Evolutionary conservation across 176 grass and related monocot genomes (phyloP).

Genomic region (Lolium rigidum): DNA sequence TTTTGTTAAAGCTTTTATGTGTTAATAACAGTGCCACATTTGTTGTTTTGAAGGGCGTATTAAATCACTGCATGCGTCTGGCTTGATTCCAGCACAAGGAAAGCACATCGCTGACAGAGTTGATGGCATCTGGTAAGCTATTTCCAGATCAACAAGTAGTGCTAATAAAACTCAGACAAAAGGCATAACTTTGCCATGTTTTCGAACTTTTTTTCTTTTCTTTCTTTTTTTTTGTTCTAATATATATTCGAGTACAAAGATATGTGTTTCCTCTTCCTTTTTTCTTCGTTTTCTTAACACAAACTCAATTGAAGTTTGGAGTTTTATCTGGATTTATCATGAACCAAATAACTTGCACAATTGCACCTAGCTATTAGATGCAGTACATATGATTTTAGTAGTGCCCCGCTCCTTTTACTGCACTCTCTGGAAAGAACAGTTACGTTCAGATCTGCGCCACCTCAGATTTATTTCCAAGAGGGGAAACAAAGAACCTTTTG

Average conservation of each 20-base stretch:
- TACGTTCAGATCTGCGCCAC: background rate
- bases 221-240: background rate
- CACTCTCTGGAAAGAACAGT: background rate
- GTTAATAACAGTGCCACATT: constrained; percentile 40
- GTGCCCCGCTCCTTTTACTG: background rate
- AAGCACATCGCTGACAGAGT: constrained; percentile 91
- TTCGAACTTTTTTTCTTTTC: background rate
- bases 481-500: background rate
- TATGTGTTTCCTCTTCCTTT: constrained; percentile 10
- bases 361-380: constrained; percentile 12
- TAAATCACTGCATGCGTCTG: constrained; percentile 87
- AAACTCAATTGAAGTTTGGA: background rate
- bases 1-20: constrained; percentile 17
- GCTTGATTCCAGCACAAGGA: constrained; percentile 87
- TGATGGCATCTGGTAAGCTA: constrained; percentile 87
- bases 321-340: background rate
- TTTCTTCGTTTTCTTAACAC: background rate
- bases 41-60: constrained; percentile 72
- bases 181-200: background rate
- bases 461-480: constrained; percentile 21
- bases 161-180: constrained; percentile 5
- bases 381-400: background rate
- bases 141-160: constrained; percentile 25
- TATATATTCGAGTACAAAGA: background rate
- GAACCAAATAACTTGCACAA: constrained; percentile 25